These are phyloP conservation scores for Endocladia muricata DNA, from an alignment of 31 red algal genomes.

Conservation along the genomic window DNA sequence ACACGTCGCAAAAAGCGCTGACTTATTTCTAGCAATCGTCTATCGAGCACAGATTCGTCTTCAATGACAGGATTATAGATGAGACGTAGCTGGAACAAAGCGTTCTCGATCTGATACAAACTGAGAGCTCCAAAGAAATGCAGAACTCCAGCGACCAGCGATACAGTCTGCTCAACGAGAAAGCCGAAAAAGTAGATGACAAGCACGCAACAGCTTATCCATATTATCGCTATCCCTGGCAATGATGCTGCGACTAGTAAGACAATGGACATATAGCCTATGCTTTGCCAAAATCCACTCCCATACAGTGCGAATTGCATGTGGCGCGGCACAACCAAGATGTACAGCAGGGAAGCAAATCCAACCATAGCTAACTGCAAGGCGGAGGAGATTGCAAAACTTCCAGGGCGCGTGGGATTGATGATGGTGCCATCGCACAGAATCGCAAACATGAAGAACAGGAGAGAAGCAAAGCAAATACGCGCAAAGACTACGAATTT, in stretches of 20 bases:
- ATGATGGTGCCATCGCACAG: slow-evolving; percentile 35
- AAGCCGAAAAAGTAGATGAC: slow-evolving; percentile 41
- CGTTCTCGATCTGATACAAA: slow-evolving; percentile 32
- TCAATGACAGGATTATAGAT: slow-evolving; percentile 22
- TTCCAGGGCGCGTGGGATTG: slow-evolving; percentile 17
- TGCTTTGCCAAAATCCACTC: slow-evolving; percentile 21
- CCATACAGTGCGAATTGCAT: slow-evolving; percentile 34
- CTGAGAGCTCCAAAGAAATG: slow-evolving; percentile 31
- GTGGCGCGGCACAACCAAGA: slow-evolving; percentile 12
- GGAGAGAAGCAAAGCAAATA: slow-evolving; percentile 23
- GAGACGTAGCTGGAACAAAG: slow-evolving; percentile 33
- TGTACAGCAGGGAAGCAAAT: slow-evolving; percentile 16
- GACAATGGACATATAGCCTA: slow-evolving; percentile 25
- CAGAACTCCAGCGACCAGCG: slow-evolving; percentile 13
- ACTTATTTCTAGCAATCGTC: slow-evolving; percentile 22
- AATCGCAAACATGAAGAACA: slow-evolving; percentile 39
- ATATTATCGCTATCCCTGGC: slow-evolving; percentile 15
- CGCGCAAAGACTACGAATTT: slow-evolving; percentile 49
- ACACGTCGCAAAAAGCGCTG: slow-evolving; percentile 22
- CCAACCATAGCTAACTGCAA: slow-evolving; percentile 21
- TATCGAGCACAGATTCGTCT: slow-evolving; percentile 20
- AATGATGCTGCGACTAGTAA: slow-evolving; percentile 26
- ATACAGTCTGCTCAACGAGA: slow-evolving; percentile 16
- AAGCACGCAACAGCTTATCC: slow-evolving; percentile 31
- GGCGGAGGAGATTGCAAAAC: slow-evolving; percentile 4